A percentile compares a stretch with the other conserved stretches of the same genome.
phyloP scores from a whole-genome alignment of 148 eudicot genomes.

The Dysphania ambrosioides region DNA sequence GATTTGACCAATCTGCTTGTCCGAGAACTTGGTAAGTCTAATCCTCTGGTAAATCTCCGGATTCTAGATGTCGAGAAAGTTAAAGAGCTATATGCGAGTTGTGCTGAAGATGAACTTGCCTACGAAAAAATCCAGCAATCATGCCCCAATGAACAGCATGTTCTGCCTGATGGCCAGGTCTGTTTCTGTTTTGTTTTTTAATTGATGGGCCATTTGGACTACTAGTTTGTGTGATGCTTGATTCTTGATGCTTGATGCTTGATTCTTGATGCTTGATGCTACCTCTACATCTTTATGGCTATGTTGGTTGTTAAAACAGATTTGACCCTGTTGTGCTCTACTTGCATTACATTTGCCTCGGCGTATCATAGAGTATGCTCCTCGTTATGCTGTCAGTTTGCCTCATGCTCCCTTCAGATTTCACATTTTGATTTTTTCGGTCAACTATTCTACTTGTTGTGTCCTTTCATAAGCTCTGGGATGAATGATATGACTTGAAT shows the following conservation, averaged over 20 bases:
- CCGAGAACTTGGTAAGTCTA: constrained; percentile 71
- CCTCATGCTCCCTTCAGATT: not conserved
- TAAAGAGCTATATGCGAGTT: constrained; percentile 76
- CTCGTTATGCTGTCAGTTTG: no score
- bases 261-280: not conserved
- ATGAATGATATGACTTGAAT: not conserved
- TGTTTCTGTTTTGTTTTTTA: not conserved
- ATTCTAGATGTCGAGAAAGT: constrained; percentile 67
- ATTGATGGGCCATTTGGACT: not conserved
- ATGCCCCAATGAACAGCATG: constrained; percentile 75
- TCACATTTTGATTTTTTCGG: not conserved
- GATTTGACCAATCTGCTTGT: constrained; percentile 82
- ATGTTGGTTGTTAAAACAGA: not conserved
- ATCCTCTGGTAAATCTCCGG: constrained; percentile 60
- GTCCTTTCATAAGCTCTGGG: not conserved
- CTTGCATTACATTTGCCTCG: not conserved
- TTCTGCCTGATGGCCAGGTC: constrained; percentile 98
- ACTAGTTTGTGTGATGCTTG: not conserved
- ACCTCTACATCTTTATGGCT: no score
- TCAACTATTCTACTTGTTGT: not conserved
- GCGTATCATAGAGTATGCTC: not conserved
- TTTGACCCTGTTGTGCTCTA: not conserved
- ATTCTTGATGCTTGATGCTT: not conserved
- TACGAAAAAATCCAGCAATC: constrained; percentile 52
- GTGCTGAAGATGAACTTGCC: constrained; percentile 90